Evolutionary conservation across 2,329 filamentous ascomycete species (phyloP), one percentile per base, ranked within the genome.

Genomic region (Bipolaris oryzae): DNA sequence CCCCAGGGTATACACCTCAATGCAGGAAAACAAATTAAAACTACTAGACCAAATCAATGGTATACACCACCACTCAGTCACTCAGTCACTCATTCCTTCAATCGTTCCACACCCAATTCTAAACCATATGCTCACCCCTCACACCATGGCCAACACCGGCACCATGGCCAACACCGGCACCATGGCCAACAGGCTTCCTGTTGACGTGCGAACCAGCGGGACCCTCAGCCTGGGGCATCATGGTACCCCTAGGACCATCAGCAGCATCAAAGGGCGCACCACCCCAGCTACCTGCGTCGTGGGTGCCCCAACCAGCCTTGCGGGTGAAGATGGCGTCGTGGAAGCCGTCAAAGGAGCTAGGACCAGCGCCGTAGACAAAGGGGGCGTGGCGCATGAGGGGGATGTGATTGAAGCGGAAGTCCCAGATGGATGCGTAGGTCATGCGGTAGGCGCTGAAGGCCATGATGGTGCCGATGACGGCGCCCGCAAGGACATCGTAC

Each of bases 401-500:
- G 31, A 90, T 83, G 69, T 90, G 87, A 69, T 85, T 85, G 74
- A 80, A 87, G 10, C 87, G 78, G 81, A 86, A 90, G 71, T 91
- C 87, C 84, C 87, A 90, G 48, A 90, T 79, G 7, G 82, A 78
- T 0, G 87, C 86, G 63, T 89, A 91, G 2, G 84, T 82, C 86
- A 89, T 89, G 51, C 88, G 79, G 71, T 89, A 90, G 0, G 82
- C 72, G 1, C 82, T 84, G 65, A 89, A 86, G 0, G 88, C 88
- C 75, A 89, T 85, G 57, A 85, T 70, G 1, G 83, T 86, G 2
- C 88, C 89, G 43, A 91, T 89, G 38, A 84, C 69, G 0, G 82
- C 87, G 5, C 88, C 89, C 0, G 85, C 87, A 0, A 90, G 55
- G n/a, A 89, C 79, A 53, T 91, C 89, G 58, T 91, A 91, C 86